Evolutionary conservation across 495 filamentous ascomycete species (phyloP).

Genomic region (Trichoderma asperelloides): DNA sequence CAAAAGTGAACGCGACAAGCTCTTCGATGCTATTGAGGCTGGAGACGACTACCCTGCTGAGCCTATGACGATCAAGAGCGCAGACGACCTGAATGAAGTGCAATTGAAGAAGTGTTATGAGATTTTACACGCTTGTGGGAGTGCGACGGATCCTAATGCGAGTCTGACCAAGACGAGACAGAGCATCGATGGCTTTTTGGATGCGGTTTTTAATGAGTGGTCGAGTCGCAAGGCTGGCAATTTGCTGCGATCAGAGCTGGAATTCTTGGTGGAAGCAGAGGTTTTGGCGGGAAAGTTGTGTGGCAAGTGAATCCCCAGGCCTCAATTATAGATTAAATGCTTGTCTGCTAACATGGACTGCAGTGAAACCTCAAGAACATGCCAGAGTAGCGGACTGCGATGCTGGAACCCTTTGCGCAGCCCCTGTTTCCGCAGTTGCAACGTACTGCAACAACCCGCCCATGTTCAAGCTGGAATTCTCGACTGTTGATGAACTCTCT

Average conservation of each 20-base stretch:
- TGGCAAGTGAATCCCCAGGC: neutral
- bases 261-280: neutral
- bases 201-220: conserved; percentile 8
- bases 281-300: conserved; percentile 1
- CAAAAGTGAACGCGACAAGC: neutral
- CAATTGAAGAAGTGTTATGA: conserved; percentile 7
- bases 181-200: conserved; percentile 9
- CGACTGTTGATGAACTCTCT: neutral
- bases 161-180: conserved; percentile 3
- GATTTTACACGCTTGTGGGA: conserved; percentile 7
- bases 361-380: neutral
- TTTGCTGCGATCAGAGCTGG: neutral
- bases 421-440: neutral
- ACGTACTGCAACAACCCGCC: neutral
- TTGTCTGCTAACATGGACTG: neutral
- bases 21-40: neutral
- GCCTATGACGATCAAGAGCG: neutral
- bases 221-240: neutral
- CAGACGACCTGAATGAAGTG: neutral
- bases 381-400: neutral
- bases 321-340: too few relatives aligned
- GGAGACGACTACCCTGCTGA: neutral
- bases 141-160: conserved; percentile 6
- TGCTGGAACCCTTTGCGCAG: neutral
- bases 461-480: neutral